These are phyloP conservation scores for Lobosporangium transversale DNA, from an alignment of 192 early-diverging fungal species.

Conservation along the genomic window DNA sequence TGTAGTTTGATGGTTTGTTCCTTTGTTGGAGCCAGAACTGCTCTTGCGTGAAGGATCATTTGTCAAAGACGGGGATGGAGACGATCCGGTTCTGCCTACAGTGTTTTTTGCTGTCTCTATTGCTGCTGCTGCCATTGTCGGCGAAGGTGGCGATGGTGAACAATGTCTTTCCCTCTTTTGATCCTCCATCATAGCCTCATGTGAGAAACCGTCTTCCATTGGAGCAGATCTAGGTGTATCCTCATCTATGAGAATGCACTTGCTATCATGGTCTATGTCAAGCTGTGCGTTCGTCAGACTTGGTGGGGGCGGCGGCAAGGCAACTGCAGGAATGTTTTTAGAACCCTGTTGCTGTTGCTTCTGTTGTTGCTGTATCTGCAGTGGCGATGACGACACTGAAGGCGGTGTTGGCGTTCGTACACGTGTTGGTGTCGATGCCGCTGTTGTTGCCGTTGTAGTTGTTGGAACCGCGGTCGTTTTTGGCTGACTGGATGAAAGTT, in stretches of 20 bases:
- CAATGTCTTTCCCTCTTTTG: neutral
- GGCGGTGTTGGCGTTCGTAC: neutral
- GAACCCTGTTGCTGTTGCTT: neutral
- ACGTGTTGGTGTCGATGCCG: too few species aligned
- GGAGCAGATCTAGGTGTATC: slow-evolving; percentile 10
- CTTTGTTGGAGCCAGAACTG: neutral
- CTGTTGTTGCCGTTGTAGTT: too few species aligned
- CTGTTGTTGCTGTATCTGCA: neutral
- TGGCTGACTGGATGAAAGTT: slow-evolving; percentile 28
- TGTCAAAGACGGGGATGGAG: neutral
- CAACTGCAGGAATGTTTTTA: neutral
- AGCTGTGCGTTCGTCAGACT: neutral
- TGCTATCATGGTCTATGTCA: slow-evolving; percentile 24
- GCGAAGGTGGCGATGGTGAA: neutral
- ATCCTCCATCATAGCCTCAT: slow-evolving; percentile 12
- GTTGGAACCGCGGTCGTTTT: neutral
- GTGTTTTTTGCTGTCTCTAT: neutral
- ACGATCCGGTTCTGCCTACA: neutral
- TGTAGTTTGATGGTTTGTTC: neutral
- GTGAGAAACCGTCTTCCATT: slow-evolving; percentile 14
- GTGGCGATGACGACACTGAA: neutral
- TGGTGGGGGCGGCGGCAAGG: too few species aligned
- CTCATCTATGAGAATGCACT: slow-evolving; percentile 34
- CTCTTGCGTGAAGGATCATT: neutral
- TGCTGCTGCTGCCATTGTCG: neutral